Conservation (phyloP, 345 rosid genomes). For the Erucastrum elatum region DNA sequence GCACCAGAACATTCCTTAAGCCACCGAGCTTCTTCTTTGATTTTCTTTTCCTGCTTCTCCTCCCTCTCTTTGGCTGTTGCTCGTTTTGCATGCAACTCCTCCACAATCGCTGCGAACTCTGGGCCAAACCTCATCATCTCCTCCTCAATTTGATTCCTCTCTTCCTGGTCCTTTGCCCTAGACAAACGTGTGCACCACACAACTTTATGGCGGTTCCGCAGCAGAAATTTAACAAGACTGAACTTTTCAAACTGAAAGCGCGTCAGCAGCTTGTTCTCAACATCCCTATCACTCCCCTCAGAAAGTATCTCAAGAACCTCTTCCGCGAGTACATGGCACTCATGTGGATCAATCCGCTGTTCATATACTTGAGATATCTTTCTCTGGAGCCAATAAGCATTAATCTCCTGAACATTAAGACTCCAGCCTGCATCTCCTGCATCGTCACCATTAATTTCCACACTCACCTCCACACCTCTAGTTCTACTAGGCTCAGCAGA, state of each 20-base stretch:
- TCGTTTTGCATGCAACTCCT: constrained; percentile 82
- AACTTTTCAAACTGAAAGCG: constrained; percentile 64
- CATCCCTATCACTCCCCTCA: constrained; percentile 74
- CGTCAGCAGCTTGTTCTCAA: constrained; percentile 62
- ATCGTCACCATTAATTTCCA: constrained; percentile 60
- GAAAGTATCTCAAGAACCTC: constrained; percentile 80
- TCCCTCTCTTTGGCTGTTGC: constrained; percentile 92
- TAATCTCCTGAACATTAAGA: constrained; percentile 83
- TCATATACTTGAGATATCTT: constrained; percentile 72
- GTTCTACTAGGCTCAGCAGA: constrained; percentile 27
- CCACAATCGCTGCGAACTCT: constrained; percentile 63
- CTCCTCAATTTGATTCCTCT: constrained; percentile 69
- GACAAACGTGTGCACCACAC: constrained; percentile 94
- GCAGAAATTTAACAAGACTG: constrained; percentile 61
- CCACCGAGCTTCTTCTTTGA: constrained; percentile 83
- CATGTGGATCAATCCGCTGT: constrained; percentile 76
- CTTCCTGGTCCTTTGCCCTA: constrained; percentile 76
- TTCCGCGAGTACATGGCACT: constrained; percentile 81
- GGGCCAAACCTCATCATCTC: constrained; percentile 71
- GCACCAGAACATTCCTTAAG: constrained; percentile 65
- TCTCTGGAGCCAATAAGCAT: constrained; percentile 96
- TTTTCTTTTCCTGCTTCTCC: constrained; percentile 70
- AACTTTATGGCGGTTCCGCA: constrained; percentile 66
- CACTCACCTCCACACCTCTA: constrained; percentile 69
- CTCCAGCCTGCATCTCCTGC: constrained; percentile 48